Percentiles rank a stretch among this genome's conserved stretches.
phyloP scores from a whole-genome alignment of 441 rosid species.

The Melastoma candidum region DNA sequence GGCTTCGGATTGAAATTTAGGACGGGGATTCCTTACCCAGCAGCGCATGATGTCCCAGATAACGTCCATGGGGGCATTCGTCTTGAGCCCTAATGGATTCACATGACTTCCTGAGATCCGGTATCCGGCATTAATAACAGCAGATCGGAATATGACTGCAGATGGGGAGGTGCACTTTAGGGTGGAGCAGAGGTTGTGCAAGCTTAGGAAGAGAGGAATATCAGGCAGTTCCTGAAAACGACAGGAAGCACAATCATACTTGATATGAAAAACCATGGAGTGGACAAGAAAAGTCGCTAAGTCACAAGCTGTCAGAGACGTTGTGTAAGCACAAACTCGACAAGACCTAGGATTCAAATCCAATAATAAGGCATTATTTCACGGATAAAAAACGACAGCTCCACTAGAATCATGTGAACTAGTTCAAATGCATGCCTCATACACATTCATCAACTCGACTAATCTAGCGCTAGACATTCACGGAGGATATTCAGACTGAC shows the following conservation, averaged over 20 bases:
- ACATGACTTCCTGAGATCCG: conserved; percentile 90
- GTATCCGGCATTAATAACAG: conserved; percentile 88
- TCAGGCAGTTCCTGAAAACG: conserved; percentile 71
- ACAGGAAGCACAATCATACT: not conserved
- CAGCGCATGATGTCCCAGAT: conserved; percentile 99
- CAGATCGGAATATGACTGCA: conserved; percentile 83
- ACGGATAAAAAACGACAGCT: no score
- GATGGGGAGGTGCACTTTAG: conserved; percentile 95
- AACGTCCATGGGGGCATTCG: conserved; percentile 94
- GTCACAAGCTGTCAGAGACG: not conserved
- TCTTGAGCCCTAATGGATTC: conserved; percentile 78
- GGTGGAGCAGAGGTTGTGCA: conserved; percentile 89
- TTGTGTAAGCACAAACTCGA: no score
- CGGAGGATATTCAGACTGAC: not conserved
- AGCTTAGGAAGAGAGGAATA: conserved; percentile 83
- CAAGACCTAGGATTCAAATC: no score
- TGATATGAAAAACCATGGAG: not conserved
- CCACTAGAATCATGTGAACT: no score
- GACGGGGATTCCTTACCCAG: conserved; percentile 59
- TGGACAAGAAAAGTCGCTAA: not conserved
- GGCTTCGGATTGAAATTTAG: conserved; percentile 1
- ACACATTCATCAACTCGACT: no score
- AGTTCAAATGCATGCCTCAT: no score
- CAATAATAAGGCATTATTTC: no score
- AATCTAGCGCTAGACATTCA: no score